These are phyloP conservation scores for Diaporthe velutina DNA, from an alignment of 2,329 filamentous ascomycete genomes.

Conservation along the genomic window DNA sequence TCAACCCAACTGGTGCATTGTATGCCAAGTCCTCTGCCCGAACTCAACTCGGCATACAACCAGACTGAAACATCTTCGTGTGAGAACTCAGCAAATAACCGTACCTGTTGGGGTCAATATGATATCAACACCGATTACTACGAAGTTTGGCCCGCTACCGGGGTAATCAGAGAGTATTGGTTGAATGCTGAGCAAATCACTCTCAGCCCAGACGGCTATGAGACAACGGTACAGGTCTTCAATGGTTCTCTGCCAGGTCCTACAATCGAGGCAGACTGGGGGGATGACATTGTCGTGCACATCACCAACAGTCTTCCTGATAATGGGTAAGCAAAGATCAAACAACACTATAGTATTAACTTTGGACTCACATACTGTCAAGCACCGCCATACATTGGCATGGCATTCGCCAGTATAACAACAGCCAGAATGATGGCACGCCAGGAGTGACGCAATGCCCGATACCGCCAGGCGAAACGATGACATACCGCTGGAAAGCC, in stretches of 20 bases:
- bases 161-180: constrained; percentile 64
- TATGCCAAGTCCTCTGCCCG: not conserved
- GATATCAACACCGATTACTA: constrained; percentile 62
- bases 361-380: not conserved
- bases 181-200: constrained; percentile 56
- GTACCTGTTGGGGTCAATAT: constrained; percentile 36
- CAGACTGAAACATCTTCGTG: not conserved
- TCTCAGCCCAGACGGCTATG: constrained; percentile 60
- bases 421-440: constrained; percentile 58
- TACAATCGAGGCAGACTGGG: constrained; percentile 69
- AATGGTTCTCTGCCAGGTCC: constrained; percentile 72
- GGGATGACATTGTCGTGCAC: constrained; percentile 71
- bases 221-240: constrained; percentile 57
- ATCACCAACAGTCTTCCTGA: constrained; percentile 69
- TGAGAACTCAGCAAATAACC: not conserved
- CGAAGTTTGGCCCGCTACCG: constrained; percentile 57
- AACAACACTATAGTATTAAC: not conserved
- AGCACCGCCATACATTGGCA: constrained; percentile 73
- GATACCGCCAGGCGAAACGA: constrained; percentile 42
- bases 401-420: constrained; percentile 74
- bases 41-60: not conserved
- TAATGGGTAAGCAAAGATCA: constrained; percentile 57
- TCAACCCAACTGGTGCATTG: not conserved
- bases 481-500: constrained; percentile 67
- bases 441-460: constrained; percentile 70